Conservation (phyloP, 1,284 basidiomycete genomes). For the Fistulina hepatica region DNA sequence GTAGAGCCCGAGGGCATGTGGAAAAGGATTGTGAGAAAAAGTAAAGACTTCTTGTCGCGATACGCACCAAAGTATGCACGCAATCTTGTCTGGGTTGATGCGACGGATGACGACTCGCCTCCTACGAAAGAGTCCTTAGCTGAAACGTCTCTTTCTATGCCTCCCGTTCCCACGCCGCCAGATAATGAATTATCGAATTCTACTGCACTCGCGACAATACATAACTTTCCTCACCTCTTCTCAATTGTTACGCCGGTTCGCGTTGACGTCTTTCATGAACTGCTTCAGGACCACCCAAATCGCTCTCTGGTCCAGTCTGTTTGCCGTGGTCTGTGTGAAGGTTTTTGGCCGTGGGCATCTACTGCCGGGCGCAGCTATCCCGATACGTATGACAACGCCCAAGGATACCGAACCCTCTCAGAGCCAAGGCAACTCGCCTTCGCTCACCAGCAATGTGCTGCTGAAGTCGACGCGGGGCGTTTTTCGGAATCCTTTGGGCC, state of each 20-base stretch:
- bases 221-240: slow-evolving; percentile 18
- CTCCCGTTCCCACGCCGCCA: slow-evolving; percentile 14
- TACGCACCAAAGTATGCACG: slow-evolving; percentile 3
- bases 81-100: slow-evolving; percentile 4
- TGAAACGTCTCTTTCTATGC: slow-evolving; percentile 15
- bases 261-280: slow-evolving; percentile 18
- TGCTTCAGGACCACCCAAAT: slow-evolving; percentile 23
- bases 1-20: slow-evolving; percentile 4
- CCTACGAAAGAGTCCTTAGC: slow-evolving; percentile 9
- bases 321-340: slow-evolving; percentile 15
- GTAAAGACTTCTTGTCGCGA: too few relatives aligned
- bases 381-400: slow-evolving; percentile 15
- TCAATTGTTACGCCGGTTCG: slow-evolving; percentile 25
- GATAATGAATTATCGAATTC: slow-evolving; percentile 11
- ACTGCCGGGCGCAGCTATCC: neutral
- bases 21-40: too few relatives aligned
- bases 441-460: slow-evolving; percentile 17
- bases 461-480: slow-evolving; percentile 20
- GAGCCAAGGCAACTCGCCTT: slow-evolving; percentile 14
- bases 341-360: slow-evolving; percentile 24
- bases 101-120: neutral
- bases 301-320: slow-evolving; percentile 21
- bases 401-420: neutral
- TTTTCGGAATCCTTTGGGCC: slow-evolving; percentile 24
- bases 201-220: slow-evolving; percentile 14